Conservation (phyloP, 805 yeast genomes). For the Nakazawaea laoshanensis region DNA sequence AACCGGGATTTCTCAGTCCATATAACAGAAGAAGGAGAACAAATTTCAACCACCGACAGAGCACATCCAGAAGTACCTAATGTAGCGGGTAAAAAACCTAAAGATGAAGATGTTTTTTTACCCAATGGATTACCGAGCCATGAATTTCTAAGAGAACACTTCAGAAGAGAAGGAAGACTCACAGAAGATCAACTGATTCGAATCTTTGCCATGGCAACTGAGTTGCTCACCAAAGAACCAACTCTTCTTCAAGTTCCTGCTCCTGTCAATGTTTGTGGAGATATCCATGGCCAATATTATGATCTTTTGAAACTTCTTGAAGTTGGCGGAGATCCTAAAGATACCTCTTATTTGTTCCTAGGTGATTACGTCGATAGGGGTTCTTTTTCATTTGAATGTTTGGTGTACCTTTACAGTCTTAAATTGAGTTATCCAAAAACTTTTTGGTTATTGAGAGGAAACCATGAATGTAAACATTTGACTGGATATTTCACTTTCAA, state of each 20-base stretch:
- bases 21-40: conserved; percentile 50
- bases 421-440: conserved; percentile 69
- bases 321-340: conserved; percentile 81
- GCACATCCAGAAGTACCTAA: conserved; percentile 50
- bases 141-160: conserved; percentile 64
- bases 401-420: conserved; percentile 67
- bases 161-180: conserved; percentile 74
- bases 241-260: conserved; percentile 77
- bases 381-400: conserved; percentile 76
- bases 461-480: conserved; percentile 90
- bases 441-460: conserved; percentile 82
- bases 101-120: conserved; percentile 59
- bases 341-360: conserved; percentile 71
- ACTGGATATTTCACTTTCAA: conserved; percentile 92
- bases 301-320: conserved; percentile 88
- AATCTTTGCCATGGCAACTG: conserved; percentile 61
- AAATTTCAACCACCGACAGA: conserved; percentile 48
- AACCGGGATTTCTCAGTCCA: conserved; percentile 31
- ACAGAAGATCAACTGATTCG: conserved; percentile 59
- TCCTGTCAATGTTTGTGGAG: conserved; percentile 95
- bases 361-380: conserved; percentile 98
- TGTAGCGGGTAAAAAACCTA: conserved; percentile 58
- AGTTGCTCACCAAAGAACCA: conserved; percentile 60
- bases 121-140: conserved; percentile 64
- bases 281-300: conserved; percentile 92